These are phyloP conservation scores for Zygoascus flipseniorum DNA, from an alignment of 805 yeast genomes.

Conservation along the genomic window DNA sequence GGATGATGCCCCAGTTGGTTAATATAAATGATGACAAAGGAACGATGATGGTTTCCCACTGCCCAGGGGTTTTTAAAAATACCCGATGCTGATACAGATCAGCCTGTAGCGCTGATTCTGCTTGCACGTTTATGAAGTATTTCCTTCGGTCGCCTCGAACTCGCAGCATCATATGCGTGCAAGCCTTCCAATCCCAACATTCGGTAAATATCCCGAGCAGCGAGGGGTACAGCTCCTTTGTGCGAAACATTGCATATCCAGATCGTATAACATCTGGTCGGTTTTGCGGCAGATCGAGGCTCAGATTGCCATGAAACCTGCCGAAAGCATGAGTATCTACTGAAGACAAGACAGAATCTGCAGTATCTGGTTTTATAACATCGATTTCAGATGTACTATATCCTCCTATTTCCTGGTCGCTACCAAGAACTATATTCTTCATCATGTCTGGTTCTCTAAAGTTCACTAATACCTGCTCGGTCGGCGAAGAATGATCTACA, in stretches of 20 bases:
- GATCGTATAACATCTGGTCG: slow-evolving; percentile 56
- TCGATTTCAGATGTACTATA: slow-evolving; percentile 56
- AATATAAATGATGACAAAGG: slow-evolving; percentile 73
- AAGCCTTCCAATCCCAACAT: slow-evolving; percentile 67
- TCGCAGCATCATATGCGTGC: slow-evolving; percentile 52
- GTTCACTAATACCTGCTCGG: slow-evolving; percentile 42
- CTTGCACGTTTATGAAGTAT: slow-evolving; percentile 72
- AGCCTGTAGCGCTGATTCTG: slow-evolving; percentile 67
- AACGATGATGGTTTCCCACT: slow-evolving; percentile 77
- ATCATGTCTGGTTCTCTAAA: slow-evolving; percentile 43
- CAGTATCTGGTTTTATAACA: slow-evolving; percentile 26
- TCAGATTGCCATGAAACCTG: slow-evolving; percentile 61
- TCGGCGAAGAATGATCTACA: slow-evolving; percentile 6
- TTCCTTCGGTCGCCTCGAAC: slow-evolving; percentile 69
- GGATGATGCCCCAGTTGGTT: slow-evolving; percentile 72
- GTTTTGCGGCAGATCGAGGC: slow-evolving; percentile 56
- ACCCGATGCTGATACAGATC: slow-evolving; percentile 78
- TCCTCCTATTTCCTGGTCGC: slow-evolving; percentile 75
- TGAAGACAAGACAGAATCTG: slow-evolving; percentile 8
- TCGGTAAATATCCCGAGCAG: slow-evolving; percentile 31
- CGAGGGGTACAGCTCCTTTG: slow-evolving; percentile 37
- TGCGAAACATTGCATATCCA: slow-evolving; percentile 79
- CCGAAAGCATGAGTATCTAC: slow-evolving; percentile 32
- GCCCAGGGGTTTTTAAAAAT: slow-evolving; percentile 59
- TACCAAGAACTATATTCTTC: slow-evolving; percentile 46